These are phyloP conservation scores for Erythrophleum ivorense DNA, from an alignment of 331 rosid genomes.

Conservation along the genomic window DNA sequence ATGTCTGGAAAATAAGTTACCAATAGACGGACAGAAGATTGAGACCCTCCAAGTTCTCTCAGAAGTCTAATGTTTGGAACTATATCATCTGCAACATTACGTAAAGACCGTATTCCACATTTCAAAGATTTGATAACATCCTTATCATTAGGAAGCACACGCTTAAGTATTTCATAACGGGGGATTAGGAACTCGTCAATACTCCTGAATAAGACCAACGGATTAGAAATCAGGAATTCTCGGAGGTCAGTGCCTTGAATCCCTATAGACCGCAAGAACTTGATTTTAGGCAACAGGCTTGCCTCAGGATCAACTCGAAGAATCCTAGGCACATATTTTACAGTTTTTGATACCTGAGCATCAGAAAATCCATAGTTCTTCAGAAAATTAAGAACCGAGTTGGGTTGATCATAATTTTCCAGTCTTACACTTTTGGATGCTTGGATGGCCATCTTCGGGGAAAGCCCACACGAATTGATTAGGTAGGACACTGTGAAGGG, in stretches of 20 bases:
- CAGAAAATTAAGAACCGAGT: slow-evolving; percentile 23
- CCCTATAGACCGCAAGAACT: neutral
- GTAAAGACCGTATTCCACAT: neutral
- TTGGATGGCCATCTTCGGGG: neutral
- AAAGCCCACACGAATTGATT: slow-evolving; percentile 17
- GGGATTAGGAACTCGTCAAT: neutral
- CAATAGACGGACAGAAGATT: neutral
- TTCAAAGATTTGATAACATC: neutral
- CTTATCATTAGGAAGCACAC: neutral
- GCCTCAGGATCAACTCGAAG: neutral
- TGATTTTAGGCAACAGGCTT: slow-evolving; percentile 14
- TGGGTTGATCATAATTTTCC: slow-evolving; percentile 5
- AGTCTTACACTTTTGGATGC: neutral
- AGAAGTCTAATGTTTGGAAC: neutral
- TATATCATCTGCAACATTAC: neutral
- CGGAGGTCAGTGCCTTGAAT: neutral
- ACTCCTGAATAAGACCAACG: neutral
- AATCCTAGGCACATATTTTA: neutral
- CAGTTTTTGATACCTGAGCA: neutral
- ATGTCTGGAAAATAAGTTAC: neutral
- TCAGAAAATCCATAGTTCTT: slow-evolving; percentile 21
- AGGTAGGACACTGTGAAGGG: slow-evolving; percentile 27
- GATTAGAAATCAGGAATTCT: neutral
- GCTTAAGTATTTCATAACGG: neutral
- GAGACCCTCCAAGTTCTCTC: neutral